Base-by-base conservation (phyloP, 345 rosid genomes). In the Nasturtium officinale region DNA sequence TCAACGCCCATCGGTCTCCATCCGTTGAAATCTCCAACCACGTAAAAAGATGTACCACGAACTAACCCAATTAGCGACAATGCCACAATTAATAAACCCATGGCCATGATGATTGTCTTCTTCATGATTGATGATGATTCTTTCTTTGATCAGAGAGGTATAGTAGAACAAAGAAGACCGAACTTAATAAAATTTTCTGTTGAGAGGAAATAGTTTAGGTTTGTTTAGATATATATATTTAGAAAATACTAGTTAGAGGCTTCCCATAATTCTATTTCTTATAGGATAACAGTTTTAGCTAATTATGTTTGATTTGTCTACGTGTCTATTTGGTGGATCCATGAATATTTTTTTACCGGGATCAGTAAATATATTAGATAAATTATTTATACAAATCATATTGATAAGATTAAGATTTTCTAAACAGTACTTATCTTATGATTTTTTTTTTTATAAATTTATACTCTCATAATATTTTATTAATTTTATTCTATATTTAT, bases 21-120 rank as follows among this genome's bases (percentile, higher is more conserved):
- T 54, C 80, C 80, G 6, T 70, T 42, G 38, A 10, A 1, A 18
- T 71, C 75, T 48, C 75, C 75, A 60, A 71, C 75, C 21, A 60
- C 59, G 60, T 71, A 60, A 5, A 59, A 10, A 6, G 66, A 65
- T 65, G 30, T 2, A n/a, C 48, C 65, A 57, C 37, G 4, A 47
- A 15, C 50, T 30, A 48, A 47, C 2, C 67, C 59, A 3, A 48
- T 59, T 33, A 59, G 59, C 33, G 75, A 46, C 26, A 57, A 21
- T 10, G 74, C 47, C 56, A 45, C 33, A 15, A 57, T 45, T 45
- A 69, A 57, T 23, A 69, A 69, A 20, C 25, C 9, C 47, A 69
- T 57, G 56, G 38, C 15, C 56, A 69, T 57, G 46, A 58, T 25
- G n/a, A 33, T 45, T 58, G 65, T 69, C 7, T 59, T 69, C 65